Evolutionary conservation across 164 flowering plant genomes (phyloP).

Genomic region (Vitis cinerea): DNA sequence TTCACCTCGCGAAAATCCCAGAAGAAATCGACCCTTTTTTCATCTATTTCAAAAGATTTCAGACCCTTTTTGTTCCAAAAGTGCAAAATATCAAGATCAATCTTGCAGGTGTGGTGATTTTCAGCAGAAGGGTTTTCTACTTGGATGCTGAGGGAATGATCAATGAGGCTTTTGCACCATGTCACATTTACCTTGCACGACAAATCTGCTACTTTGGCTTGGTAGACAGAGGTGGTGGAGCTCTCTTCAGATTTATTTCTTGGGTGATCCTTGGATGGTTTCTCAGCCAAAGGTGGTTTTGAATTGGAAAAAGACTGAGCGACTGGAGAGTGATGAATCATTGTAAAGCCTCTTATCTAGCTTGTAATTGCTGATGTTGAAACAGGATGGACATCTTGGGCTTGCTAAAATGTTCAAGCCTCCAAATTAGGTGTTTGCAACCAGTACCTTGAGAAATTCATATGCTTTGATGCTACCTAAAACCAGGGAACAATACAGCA

Average conservation of each 20-base stretch:
- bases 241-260: conserved; percentile 25
- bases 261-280: conserved; percentile 12
- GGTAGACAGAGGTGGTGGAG: conserved; percentile 39
- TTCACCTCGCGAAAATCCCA: conserved; percentile 32
- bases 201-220: conserved; percentile 32
- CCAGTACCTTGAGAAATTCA: no score
- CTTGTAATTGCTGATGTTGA: no score
- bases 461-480: no score
- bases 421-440: no score
- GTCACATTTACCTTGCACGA: conserved; percentile 30
- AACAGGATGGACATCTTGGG: no score
- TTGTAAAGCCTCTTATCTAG: not conserved
- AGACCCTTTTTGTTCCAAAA: conserved; percentile 29
- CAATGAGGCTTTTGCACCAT: conserved; percentile 50
- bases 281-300: conserved; percentile 13
- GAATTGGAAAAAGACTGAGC: not conserved
- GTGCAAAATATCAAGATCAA: conserved; percentile 18
- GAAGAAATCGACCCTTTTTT: conserved; percentile 8
- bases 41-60: conserved; percentile 16
- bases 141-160: conserved; percentile 36
- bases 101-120: conserved; percentile 12
- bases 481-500: no score
- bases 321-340: conserved; percentile 1
- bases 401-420: no score
- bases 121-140: conserved; percentile 29